Conservation (phyloP, 441 rosid genomes). For the Gossypium davidsonii region DNA sequence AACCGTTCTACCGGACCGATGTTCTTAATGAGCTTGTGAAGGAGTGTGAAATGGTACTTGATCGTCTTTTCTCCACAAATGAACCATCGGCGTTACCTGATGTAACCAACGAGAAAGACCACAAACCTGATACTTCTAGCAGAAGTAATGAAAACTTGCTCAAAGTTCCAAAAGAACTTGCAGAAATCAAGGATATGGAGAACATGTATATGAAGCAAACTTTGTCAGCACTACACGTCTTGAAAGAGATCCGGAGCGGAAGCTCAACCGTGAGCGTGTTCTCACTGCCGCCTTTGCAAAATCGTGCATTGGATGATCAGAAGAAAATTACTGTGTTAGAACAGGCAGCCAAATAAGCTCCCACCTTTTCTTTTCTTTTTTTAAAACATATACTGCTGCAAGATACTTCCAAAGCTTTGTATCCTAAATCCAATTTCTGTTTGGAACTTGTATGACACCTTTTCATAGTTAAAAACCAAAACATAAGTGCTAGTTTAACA, state of each 20-base stretch:
- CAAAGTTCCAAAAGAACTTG: conserved; percentile 33
- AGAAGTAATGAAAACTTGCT: conserved; percentile 14
- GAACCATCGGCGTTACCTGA: conserved; percentile 7
- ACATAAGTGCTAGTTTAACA: not conserved
- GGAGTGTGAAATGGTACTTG: conserved; percentile 43
- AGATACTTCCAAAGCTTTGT: not conserved
- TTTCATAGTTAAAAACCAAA: not conserved
- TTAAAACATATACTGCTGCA: not conserved
- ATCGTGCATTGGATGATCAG: conserved; percentile 9
- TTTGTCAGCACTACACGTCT: conserved; percentile 41
- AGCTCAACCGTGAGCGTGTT: conserved; percentile 56
- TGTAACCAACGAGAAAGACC: conserved; percentile 11
- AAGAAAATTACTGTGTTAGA: conserved; percentile 23
- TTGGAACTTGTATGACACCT: conserved; percentile 6
- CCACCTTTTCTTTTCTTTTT: not conserved
- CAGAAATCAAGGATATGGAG: conserved; percentile 38
- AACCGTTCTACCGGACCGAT: conserved; percentile 54
- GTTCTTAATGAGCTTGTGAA: conserved; percentile 50
- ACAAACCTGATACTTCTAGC: conserved; percentile 6
- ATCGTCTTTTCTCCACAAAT: conserved; percentile 27
- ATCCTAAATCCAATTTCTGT: conserved; percentile 4
- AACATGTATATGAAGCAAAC: conserved; percentile 42
- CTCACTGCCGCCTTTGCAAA: conserved; percentile 54
- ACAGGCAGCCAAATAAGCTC: conserved; percentile 30
- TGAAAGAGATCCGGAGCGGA: conserved; percentile 50